Percentiles rank a stretch among this genome's conserved stretches.
phyloP scores from a whole-genome alignment of 2,329 filamentous ascomycete genomes.

The Neurospora sp. region DNA sequence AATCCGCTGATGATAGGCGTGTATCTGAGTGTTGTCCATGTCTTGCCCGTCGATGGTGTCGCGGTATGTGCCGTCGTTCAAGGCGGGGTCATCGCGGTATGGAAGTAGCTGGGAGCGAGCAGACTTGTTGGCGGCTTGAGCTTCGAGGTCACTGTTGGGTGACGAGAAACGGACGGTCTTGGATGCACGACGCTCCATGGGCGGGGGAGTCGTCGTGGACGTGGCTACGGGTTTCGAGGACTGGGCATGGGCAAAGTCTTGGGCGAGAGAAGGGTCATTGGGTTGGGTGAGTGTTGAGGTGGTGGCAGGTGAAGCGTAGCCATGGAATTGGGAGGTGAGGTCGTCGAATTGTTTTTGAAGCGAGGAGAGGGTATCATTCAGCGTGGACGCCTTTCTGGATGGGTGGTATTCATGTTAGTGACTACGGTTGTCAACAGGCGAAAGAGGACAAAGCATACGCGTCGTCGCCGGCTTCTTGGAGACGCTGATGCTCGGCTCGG shows the following conservation, averaged over 20 bases:
- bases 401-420: constrained; percentile 11
- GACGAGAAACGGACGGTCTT: constrained; percentile 84
- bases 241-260: constrained; percentile 55
- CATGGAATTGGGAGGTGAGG: constrained; percentile 71
- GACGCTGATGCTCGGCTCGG: constrained; percentile 51
- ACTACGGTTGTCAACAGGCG: neutral
- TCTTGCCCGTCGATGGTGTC: constrained; percentile 34
- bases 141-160: constrained; percentile 31
- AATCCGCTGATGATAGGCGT: constrained; percentile 71
- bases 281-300: constrained; percentile 45
- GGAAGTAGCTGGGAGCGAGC: constrained; percentile 43
- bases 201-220: constrained; percentile 10
- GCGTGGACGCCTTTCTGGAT: constrained; percentile 34
- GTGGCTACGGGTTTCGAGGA: constrained; percentile 29
- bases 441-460: constrained; percentile 32
- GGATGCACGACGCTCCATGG: constrained; percentile 23
- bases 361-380: constrained; percentile 55
- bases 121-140: constrained; percentile 20
- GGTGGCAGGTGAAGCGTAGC: constrained; percentile 43
- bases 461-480: constrained; percentile 56
- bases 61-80: constrained; percentile 38
- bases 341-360: constrained; percentile 68
- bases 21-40: constrained; percentile 75
- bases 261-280: constrained; percentile 52
- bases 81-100: constrained; percentile 59